A percentile compares a stretch with the other conserved stretches of the same genome.
These are phyloP conservation scores for Fragaria vesca DNA, from an alignment of 306 rosid genomes.

Conservation along the genomic window DNA sequence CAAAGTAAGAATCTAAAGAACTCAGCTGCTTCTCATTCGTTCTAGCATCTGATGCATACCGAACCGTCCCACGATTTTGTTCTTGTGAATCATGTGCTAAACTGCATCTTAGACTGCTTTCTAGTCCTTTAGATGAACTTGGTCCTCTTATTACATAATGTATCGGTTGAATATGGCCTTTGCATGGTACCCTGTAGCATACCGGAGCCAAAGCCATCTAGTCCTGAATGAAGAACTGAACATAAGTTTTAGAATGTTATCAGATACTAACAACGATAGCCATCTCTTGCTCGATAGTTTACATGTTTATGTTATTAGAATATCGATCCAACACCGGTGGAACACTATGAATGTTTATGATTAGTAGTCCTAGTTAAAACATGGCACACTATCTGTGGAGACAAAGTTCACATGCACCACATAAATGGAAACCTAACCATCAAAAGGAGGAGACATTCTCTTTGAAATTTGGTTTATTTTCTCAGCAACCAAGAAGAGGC, in stretches of 20 bases:
- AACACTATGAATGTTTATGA: background rate
- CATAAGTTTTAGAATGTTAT: slow-evolving; percentile 1
- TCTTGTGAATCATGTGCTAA: slow-evolving; percentile 27
- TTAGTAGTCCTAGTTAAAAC: background rate
- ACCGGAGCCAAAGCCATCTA: slow-evolving; percentile 57
- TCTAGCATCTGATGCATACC: slow-evolving; percentile 38
- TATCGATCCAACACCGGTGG: background rate
- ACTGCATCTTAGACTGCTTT: slow-evolving; percentile 24
- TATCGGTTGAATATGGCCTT: slow-evolving; percentile 28
- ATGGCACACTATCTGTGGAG: background rate
- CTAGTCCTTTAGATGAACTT: slow-evolving; percentile 11
- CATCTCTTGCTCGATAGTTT: too few relatives aligned
- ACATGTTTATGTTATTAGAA: background rate
- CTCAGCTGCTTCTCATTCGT: slow-evolving; percentile 51
- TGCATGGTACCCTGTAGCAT: slow-evolving; percentile 41
- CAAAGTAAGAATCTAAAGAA: slow-evolving; percentile 61
- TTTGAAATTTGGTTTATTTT: background rate
- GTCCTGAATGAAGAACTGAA: slow-evolving; percentile 31
- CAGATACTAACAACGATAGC: background rate
- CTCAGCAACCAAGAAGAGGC: slow-evolving; percentile 14
- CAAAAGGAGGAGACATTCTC: background rate
- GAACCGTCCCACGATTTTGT: slow-evolving; percentile 10
- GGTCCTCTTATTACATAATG: slow-evolving; percentile 18
- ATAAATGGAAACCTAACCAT: background rate
- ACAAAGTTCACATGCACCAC: background rate